phyloP scores from a whole-genome alignment of 768 basidiomycete genomes.

The Candolleomyces eurysporus region DNA sequence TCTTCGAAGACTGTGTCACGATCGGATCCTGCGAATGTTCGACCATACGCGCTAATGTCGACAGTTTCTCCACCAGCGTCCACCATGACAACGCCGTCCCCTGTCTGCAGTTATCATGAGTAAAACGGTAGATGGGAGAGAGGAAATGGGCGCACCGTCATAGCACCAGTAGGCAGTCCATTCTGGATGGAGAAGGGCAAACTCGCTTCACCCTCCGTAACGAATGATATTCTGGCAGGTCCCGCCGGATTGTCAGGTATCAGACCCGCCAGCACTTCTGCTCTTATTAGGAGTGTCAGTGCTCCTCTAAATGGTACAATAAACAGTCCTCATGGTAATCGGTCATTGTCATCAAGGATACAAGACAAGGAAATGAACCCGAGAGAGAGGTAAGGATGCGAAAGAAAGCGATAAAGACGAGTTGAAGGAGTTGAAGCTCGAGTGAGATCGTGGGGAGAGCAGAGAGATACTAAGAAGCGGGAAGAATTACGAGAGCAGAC shows the following conservation, averaged over 20 bases:
- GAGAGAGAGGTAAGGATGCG: too few species aligned
- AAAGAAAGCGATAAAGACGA: too few species aligned
- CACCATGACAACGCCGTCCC: constrained; percentile 47
- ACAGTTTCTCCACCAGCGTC: constrained; percentile 63
- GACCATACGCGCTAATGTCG: constrained; percentile 51
- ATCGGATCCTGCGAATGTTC: constrained; percentile 15
- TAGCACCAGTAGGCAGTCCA: constrained; percentile 33
- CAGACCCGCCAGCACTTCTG: constrained; percentile 54
- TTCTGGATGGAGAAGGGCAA: constrained; percentile 50
- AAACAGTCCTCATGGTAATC: too few species aligned
- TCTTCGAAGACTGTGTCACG: constrained; percentile 34
- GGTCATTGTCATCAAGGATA: too few species aligned
- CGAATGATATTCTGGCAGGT: constrained; percentile 42
- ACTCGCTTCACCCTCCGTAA: constrained; percentile 61
- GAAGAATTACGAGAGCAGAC: too few species aligned
- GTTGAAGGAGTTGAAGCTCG: too few species aligned
- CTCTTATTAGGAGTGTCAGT: too few species aligned
- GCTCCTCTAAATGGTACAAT: too few species aligned
- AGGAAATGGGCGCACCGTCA: constrained; percentile 18
- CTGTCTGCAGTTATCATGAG: constrained; percentile 25
- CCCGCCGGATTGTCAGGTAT: constrained; percentile 35
- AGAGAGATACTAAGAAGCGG: too few species aligned
- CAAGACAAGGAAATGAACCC: too few species aligned
- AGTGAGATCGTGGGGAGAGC: too few species aligned
- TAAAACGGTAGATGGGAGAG: not conserved